Conservation (phyloP, 495 filamentous ascomycete genomes). For the Amniculicola lignicola region DNA sequence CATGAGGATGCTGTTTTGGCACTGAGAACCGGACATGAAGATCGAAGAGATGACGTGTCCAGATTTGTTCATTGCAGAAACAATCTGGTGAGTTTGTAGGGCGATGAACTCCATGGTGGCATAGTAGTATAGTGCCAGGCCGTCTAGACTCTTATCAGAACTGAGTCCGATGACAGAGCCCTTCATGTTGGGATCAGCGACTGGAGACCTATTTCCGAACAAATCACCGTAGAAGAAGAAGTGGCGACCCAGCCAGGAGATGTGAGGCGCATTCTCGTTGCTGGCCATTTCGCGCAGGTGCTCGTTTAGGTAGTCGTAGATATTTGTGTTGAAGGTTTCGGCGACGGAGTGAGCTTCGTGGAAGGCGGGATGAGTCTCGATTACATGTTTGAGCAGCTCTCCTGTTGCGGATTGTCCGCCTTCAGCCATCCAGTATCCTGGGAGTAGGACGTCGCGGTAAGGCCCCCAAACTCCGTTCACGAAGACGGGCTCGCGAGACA, state of each 20-base stretch:
- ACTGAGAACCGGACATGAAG: constrained; percentile 97
- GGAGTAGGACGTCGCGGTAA: constrained; percentile 88
- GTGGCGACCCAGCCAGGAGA: constrained; percentile 84
- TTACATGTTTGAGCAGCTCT: constrained; percentile 84
- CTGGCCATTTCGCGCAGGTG: constrained; percentile 74
- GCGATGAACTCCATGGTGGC: constrained; percentile 95
- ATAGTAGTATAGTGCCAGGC: constrained; percentile 88
- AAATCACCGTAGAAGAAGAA: constrained; percentile 98
- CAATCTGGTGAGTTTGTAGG: constrained; percentile 90
- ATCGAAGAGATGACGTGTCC: constrained; percentile 77
- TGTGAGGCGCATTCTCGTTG: constrained; percentile 63
- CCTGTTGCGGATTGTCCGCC: constrained; percentile 95
- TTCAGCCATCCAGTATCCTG: constrained; percentile 91
- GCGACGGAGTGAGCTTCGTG: constrained; percentile 71
- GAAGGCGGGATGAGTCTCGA: constrained; percentile 90
- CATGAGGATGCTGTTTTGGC: constrained; percentile 91
- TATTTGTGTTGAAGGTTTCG: constrained; percentile 71
- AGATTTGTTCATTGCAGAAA: constrained; percentile 55
- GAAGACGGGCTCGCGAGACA: constrained; percentile 88
- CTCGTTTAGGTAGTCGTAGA: constrained; percentile 91
- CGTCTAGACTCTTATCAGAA: constrained; percentile 78
- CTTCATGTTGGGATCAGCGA: constrained; percentile 88
- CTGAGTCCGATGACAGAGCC: constrained; percentile 82
- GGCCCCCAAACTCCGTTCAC: constrained; percentile 95
- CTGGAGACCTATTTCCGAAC: constrained; percentile 94